Base-by-base conservation (phyloP, 257 asterid genomes). In the Plantago major region DNA sequence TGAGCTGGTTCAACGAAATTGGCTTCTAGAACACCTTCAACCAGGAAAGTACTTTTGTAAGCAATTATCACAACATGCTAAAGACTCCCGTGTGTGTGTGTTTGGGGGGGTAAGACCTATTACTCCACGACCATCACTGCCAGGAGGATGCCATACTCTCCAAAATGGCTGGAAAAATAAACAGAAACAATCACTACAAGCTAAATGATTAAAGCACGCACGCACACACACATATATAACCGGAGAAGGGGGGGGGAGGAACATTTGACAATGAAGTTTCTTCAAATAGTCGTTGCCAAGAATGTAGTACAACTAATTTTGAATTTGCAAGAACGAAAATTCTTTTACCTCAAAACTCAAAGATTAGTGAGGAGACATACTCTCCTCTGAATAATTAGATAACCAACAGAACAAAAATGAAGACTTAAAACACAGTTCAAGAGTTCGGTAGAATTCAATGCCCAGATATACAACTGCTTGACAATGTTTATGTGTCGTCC, bases 121-220 rank as follows among this genome's bases (percentile, higher is more conserved):
- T 45, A 93, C 99, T 76, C 99, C 99, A 75, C 99, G 99, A 46
- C 99, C 99, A 65, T 89, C 97, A 46, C 96, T 89, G 67, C 97
- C 99, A 67, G 97, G 83, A 62, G 99, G 76, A 80, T 87, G 89
- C 97, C 96, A 93, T 60, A 93, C 87, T 79, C 91, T 93, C 97
- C 97, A 89, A 73, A 89, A 89, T 63, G 99, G 97, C 97, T 89
- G 81, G 67, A 66, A 73, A 49, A 22, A 22, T 22, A 22, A 22
- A 73, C 33, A 67, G 65, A 68, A 42, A 49, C 28, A 58, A 2
- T 63, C 26, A 42, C 46, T n/a, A 2, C 26, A 22, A 22, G 26
- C 26, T 22, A 22, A 22, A 1, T 22, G 26, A 22, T 22, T 22
- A 22, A 22, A 22, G n/a, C n/a, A n/a, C n/a, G n/a, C n/a, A n/a